Conservation (phyloP, 352 stramenopile species). For the Phytophthora cryptogea region DNA sequence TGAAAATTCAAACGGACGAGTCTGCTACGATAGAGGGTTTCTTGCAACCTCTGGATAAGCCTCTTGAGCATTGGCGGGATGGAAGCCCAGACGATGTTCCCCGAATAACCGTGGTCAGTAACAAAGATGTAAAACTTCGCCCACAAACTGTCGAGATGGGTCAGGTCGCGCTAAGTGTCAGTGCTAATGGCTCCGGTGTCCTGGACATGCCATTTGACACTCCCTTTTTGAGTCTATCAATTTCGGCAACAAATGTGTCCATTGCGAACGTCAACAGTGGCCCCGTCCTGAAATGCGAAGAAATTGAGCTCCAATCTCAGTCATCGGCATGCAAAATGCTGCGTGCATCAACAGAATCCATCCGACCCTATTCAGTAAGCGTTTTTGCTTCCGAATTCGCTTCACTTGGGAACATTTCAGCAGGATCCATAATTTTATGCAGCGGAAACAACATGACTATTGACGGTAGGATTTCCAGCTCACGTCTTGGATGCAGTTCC, state of each 20-base stretch:
- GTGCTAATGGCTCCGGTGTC: constrained; percentile 32
- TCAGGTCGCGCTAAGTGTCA: constrained; percentile 36
- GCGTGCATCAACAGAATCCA: constrained; percentile 5
- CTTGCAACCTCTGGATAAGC: constrained; percentile 41
- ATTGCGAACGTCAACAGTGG: constrained; percentile 52
- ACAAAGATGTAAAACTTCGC: constrained; percentile 44
- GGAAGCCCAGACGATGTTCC: constrained; percentile 16
- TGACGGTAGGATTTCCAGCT: constrained; percentile 42
- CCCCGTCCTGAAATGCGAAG: constrained; percentile 45
- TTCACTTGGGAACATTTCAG: constrained; percentile 51
- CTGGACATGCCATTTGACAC: constrained; percentile 68
- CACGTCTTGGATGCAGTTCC: constrained; percentile 51
- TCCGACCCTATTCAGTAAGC: constrained; percentile 45
- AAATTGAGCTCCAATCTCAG: constrained; percentile 49
- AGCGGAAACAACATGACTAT: constrained; percentile 46
- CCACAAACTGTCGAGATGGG: constrained; percentile 59
- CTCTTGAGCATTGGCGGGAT: constrained; percentile 2
- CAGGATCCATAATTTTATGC: constrained; percentile 65
- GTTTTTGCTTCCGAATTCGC: constrained; percentile 49
- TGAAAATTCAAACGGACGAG: constrained; percentile 38
- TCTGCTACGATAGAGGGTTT: constrained; percentile 51
- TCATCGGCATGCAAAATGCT: constrained; percentile 41
- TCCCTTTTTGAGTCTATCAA: constrained; percentile 49
- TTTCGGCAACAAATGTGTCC: constrained; percentile 51
- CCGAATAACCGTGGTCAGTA: constrained; percentile 38